phyloP scores from a whole-genome alignment of 164 flowering plant genomes.

The Cinnamomum chago region DNA sequence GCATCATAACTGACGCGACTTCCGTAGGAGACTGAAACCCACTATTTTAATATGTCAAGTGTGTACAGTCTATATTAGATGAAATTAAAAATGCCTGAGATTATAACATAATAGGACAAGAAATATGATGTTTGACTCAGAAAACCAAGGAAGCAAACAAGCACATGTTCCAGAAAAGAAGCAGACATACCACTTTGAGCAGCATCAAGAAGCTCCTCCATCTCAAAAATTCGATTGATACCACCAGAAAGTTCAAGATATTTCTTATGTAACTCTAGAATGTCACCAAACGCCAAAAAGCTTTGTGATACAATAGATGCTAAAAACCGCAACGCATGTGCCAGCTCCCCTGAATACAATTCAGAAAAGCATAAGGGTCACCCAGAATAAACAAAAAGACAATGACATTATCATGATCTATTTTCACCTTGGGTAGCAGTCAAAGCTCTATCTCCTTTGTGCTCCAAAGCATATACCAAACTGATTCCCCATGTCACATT shows the following conservation, averaged over 20 bases:
- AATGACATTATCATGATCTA: background rate
- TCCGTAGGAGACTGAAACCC: no score
- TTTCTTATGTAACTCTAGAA: conserved; percentile 84
- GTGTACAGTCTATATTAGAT: no score
- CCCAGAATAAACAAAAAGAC: background rate
- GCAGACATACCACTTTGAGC: conserved; percentile 64
- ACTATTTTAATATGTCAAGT: no score
- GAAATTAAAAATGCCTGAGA: no score
- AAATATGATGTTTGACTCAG: no score
- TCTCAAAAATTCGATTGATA: conserved; percentile 86
- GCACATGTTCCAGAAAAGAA: background rate
- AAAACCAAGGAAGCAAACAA: background rate
- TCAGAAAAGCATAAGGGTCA: conserved; percentile 6
- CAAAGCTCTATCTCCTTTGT: conserved; percentile 75
- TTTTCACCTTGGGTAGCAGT: conserved; percentile 73
- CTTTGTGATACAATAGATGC: conserved; percentile 99
- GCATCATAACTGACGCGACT: no score
- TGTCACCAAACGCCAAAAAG: conserved; percentile 98
- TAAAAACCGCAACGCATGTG: conserved; percentile 92
- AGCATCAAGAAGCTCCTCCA: conserved; percentile 88
- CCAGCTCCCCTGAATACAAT: conserved; percentile 69
- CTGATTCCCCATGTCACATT: conserved; percentile 99
- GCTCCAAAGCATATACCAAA: conserved; percentile 91
- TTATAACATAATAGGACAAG: no score
- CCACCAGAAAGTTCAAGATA: conserved; percentile 91